Evolutionary conservation across 495 filamentous ascomycete species (phyloP), one percentile per base, ranked within the genome.

Genomic region (Neurospora hispaniola): DNA sequence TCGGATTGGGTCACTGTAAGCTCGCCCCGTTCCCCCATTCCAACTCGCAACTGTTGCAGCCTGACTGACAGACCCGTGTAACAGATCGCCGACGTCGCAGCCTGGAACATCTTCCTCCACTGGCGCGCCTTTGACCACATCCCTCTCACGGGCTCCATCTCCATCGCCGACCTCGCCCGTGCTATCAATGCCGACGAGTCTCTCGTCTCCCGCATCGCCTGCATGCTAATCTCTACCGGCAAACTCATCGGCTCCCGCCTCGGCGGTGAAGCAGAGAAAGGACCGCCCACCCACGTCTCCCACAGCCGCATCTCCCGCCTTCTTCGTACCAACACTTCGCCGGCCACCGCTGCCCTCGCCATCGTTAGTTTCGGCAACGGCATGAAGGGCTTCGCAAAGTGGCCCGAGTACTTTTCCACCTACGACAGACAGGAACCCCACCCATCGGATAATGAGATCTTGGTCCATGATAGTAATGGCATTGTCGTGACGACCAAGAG

Each of bases 61-160:
- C 35, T 38, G 35, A 5, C 69, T 72, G 42, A 72, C 16, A 14
- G 38, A 18, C 12, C 0, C 4, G 1, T 46, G 4, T 16, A 8
- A 31, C 43, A 80, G 78, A 18, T 79, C 16, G 71, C 73, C 18
- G 74, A 79, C 8, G 48, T 74, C 31, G 74, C 74, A 44, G 73
- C 72, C 3, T 78, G 74, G 74, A 76, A 78, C 66, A 62, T 81
- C 12, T 79, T 81, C 69, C 74, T 80, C 40, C 68, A 75, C 20
- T 81, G 79, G 79, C 75, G 76, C 41, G 78, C 78, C 35, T 81
- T 81, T 43, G 79, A 81, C 73, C 70, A 74, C 35, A 81, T 81
- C 71, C 78, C 79, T 16, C 69, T 77, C 27, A 40, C 71, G 20
- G 78, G 78, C 14, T 48, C 71, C 74, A 79, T 81, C 69, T 79